Base-by-base conservation (phyloP, 805 yeast genomes). In the Saturnispora zaruensis region DNA sequence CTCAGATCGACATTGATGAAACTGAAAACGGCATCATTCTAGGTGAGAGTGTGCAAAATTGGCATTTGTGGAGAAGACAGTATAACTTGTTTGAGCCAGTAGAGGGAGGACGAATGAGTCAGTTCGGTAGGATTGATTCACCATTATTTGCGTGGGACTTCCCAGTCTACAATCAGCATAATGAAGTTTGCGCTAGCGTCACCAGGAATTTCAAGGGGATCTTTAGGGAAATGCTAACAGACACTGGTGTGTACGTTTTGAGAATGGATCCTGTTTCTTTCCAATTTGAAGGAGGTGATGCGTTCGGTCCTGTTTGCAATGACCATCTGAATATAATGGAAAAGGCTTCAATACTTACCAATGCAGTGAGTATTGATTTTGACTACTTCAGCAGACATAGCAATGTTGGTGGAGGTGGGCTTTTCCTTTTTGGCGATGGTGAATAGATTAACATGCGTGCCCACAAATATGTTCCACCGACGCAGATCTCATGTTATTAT, bases 361-460 rank as follows among this genome's bases (percentile, higher is more conserved):
- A 84, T 53, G 96, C 97, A 0, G 83, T 93, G 1, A 84, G 95
- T 51, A 84, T 93, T 53, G 99, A 93, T 66, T 93, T 88, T 66
- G 99, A 93, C 67, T 93, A 90, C 68, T 93, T 93, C 66, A 87
- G 96, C n/a, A 77, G 98, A 64, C 97, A 90, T 64, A 82, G 91
- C 18, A 74, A 75, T 21, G 74, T 76, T 13, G 74, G 81, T 36
- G 76, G 76, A 20, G 75, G 77, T 26, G 76, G 82, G 14, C 57
- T 75, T 6, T 42, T 59, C 23, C 37, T 55, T 2, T 55, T 55
- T 25, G 62, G 42, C 5, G 42, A 25, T 2, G 42, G 42, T 21
- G 42, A 42, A 8, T 42, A 20, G 30, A 9, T n/a, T 11, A 38
- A 4, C 4, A 13, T 5, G 23, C 14, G 42, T 6, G n/a, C 7